phyloP scores from a whole-genome alignment of 805 yeast genomes.

The Ogataea methanolica region DNA sequence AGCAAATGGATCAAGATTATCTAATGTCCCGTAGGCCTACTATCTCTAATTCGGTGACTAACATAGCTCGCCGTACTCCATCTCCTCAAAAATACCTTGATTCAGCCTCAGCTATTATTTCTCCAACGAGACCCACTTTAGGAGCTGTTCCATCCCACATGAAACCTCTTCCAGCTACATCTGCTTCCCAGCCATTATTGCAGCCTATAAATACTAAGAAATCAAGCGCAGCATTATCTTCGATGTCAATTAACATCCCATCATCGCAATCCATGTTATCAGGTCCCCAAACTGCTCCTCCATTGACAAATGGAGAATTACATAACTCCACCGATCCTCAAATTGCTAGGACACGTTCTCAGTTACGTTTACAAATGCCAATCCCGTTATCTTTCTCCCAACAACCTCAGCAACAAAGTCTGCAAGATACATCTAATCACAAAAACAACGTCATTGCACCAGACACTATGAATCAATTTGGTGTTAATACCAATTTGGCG shows the following conservation, averaged over 20 bases:
- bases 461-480: conserved; percentile 33
- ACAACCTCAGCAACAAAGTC: conserved; percentile 34
- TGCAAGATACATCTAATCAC: conserved; percentile 21
- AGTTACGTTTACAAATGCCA: conserved; percentile 71
- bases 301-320: conserved; percentile 10
- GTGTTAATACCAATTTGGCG: conserved; percentile 58
- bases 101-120: conserved; percentile 10
- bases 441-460: conserved; percentile 8
- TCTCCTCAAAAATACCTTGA: conserved; percentile 38
- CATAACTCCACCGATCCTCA: conserved; percentile 7
- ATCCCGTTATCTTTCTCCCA: conserved; percentile 47
- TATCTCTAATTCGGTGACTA: conserved; percentile 35
- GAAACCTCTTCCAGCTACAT: conserved; percentile 46
- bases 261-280: conserved; percentile 1
- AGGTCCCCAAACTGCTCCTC: conserved; percentile 29
- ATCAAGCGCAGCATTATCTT: conserved; percentile 1
- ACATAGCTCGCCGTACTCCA: conserved; percentile 37
- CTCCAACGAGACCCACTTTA: conserved; percentile 27
- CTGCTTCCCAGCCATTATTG: conserved; percentile 38
- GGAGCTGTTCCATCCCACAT: conserved; percentile 29
- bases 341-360: conserved; percentile 41
- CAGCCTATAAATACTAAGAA: conserved; percentile 51
- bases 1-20: conserved; percentile 9
- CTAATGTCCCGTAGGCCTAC: conserved; percentile 30
- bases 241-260: conserved; percentile 1